A percentile compares a stretch with the other conserved stretches of the same genome.
phyloP scores from a whole-genome alignment of 2,329 filamentous ascomycete genomes.

The Claviceps paspali region DNA sequence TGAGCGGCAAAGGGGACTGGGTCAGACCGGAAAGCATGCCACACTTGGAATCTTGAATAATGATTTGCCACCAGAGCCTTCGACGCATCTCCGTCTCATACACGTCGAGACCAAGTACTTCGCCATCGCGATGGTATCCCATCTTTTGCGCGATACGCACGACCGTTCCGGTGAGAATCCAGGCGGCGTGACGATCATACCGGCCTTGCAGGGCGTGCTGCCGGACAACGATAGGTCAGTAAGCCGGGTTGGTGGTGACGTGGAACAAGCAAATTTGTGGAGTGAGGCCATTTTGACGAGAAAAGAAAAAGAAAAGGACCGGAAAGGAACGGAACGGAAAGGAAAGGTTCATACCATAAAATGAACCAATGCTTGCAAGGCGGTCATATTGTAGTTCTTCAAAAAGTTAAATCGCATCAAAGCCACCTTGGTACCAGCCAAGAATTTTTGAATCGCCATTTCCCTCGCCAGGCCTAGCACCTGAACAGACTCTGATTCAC shows the following conservation, averaged over 20 bases:
- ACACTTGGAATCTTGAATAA: conserved; percentile 41
- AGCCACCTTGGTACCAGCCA: conserved; percentile 33
- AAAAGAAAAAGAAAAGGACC: neutral
- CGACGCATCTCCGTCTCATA: conserved; percentile 55
- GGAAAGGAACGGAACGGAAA: neutral
- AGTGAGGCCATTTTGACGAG: no score
- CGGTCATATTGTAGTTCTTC: conserved; percentile 39
- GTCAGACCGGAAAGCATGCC: conserved; percentile 42
- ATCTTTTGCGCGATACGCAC: conserved; percentile 53
- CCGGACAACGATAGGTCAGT: conserved; percentile 4
- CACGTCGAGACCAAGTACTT: conserved; percentile 36
- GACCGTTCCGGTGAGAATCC: conserved; percentile 44
- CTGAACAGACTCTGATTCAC: conserved; percentile 37
- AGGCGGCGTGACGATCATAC: conserved; percentile 43
- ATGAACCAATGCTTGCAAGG: conserved; percentile 42
- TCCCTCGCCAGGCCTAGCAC: conserved; percentile 34
- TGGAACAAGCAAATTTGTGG: neutral
- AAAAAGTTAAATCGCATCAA: conserved; percentile 41
- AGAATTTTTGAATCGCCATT: conserved; percentile 35
- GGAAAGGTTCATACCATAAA: conserved; percentile 30
- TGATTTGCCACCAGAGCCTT: conserved; percentile 51
- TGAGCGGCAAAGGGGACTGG: conserved; percentile 33
- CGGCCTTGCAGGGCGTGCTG: conserved; percentile 41
- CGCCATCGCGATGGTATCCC: conserved; percentile 49
- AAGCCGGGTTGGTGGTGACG: neutral